These are phyloP conservation scores for Lithospermum erythrorhizon DNA, from an alignment of 257 asterid species.

Conservation along the genomic window DNA sequence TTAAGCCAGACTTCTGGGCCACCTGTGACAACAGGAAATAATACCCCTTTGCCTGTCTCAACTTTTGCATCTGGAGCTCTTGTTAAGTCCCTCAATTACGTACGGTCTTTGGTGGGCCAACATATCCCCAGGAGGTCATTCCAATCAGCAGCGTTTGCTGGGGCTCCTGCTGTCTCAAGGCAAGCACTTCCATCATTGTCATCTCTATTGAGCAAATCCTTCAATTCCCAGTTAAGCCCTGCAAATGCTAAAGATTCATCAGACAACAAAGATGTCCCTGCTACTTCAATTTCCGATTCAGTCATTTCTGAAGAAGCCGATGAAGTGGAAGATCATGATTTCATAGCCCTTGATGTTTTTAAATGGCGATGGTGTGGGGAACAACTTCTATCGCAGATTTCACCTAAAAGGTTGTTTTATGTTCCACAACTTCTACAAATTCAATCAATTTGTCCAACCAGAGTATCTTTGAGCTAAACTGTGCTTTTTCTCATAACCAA, in stretches of 20 bases:
- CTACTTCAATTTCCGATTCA: conserved; percentile 57
- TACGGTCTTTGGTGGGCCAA: conserved; percentile 89
- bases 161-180: conserved; percentile 78
- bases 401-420: conserved; percentile 58
- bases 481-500: conserved; percentile 17
- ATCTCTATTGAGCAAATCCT: conserved; percentile 83
- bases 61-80: conserved; percentile 85
- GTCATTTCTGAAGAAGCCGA: conserved; percentile 75
- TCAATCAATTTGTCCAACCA: conserved; percentile 9
- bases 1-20: conserved; percentile 49
- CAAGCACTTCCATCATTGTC: conserved; percentile 86
- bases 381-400: conserved; percentile 56
- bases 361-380: conserved; percentile 98
- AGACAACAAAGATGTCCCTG: conserved; percentile 73
- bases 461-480: not conserved
- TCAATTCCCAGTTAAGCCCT: conserved; percentile 80
- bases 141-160: conserved; percentile 94
- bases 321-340: conserved; percentile 64
- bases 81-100: conserved; percentile 83
- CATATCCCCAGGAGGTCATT: conserved; percentile 87
- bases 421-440: conserved; percentile 15
- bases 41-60: conserved; percentile 74
- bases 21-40: conserved; percentile 39
- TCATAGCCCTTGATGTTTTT: conserved; percentile 70
- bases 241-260: conserved; percentile 65